These are phyloP conservation scores for Auriscalpium microsporum DNA, from an alignment of 768 basidiomycete species.

Conservation along the genomic window DNA sequence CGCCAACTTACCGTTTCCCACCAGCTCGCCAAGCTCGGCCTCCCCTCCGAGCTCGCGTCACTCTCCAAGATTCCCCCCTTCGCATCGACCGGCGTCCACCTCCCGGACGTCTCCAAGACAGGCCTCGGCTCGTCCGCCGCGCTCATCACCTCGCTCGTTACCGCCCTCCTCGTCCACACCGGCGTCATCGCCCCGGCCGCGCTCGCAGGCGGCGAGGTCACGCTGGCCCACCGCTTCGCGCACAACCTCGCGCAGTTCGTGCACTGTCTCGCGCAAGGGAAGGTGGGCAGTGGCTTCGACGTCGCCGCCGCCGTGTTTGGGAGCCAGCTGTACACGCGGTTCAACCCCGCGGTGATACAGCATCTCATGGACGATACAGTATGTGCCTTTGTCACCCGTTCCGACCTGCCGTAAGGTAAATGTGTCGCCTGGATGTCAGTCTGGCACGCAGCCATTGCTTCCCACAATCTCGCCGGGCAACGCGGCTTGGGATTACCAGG, in stretches of 20 bases:
- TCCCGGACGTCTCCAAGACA: constrained; percentile 92
- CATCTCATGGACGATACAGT: constrained; percentile 53
- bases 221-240: constrained; percentile 46
- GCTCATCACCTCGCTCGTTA: constrained; percentile 89
- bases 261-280: constrained; percentile 95
- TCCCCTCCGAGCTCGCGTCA: constrained; percentile 56
- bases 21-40: constrained; percentile 54
- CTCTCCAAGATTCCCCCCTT: constrained; percentile 72
- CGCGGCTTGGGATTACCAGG: constrained; percentile 61
- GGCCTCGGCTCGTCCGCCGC: constrained; percentile 97
- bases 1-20: neutral
- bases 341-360: constrained; percentile 63
- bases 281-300: constrained; percentile 97
- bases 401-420: neutral
- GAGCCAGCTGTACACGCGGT: constrained; percentile 87
- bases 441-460: constrained; percentile 26
- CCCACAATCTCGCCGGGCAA: constrained; percentile 58
- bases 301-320: constrained; percentile 92
- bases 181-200: constrained; percentile 45
- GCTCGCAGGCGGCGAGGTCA: constrained; percentile 26
- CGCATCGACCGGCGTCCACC: constrained; percentile 51
- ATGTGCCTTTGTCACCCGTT: constrained; percentile 14
- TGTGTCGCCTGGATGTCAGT: constrained; percentile 10
- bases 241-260: constrained; percentile 94
- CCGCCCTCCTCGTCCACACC: constrained; percentile 75